Percentiles rank a stretch among this genome's conserved stretches.
Conservation (phyloP, 208 protist genomes). For the Crithidia fasciculata region DNA sequence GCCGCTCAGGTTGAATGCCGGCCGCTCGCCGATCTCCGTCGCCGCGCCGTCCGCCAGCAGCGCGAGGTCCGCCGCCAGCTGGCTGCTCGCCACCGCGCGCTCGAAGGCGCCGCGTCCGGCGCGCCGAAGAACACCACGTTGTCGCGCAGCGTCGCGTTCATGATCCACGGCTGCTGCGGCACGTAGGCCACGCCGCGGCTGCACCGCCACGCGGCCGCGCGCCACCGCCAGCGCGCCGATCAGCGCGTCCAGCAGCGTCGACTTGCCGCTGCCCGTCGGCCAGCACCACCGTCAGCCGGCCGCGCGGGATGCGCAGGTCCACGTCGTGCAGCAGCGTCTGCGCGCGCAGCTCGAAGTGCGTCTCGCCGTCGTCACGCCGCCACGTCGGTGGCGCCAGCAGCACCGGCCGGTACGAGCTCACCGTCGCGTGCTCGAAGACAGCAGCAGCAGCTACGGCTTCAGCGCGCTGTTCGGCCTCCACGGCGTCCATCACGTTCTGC, state of each 20-base stretch:
- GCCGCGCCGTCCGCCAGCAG: conserved; percentile 81
- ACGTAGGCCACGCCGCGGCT: conserved; percentile 75
- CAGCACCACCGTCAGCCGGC: conserved; percentile 54
- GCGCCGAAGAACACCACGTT: conserved; percentile 92
- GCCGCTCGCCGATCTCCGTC: conserved; percentile 86
- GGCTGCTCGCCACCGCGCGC: conserved; percentile 58
- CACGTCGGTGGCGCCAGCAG: conserved; percentile 40
- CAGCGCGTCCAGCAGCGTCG: conserved; percentile 54
- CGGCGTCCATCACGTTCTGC: conserved; percentile 6
- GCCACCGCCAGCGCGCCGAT: conserved; percentile 49
- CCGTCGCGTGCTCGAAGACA: conserved; percentile 43
- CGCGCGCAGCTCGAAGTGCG: conserved; percentile 38
- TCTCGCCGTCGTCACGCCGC: conserved; percentile 17
- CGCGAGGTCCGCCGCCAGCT: conserved; percentile 80
- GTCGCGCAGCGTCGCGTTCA: conserved; percentile 89
- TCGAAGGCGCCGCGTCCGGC: conserved; percentile 59
- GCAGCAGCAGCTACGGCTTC: conserved; percentile 23
- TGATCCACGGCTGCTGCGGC: conserved; percentile 91
- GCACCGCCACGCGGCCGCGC: conserved; percentile 32
- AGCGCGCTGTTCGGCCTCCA: conserved; percentile 25
- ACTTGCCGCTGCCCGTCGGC: conserved; percentile 59
- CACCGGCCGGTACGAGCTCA: conserved; percentile 56
- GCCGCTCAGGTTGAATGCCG: conserved; percentile 85
- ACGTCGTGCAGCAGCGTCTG: conserved; percentile 46
- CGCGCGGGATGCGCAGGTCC: conserved; percentile 46